Conservation (phyloP, 2,329 filamentous ascomycete species). For the Pestalotiopsis fici region DNA sequence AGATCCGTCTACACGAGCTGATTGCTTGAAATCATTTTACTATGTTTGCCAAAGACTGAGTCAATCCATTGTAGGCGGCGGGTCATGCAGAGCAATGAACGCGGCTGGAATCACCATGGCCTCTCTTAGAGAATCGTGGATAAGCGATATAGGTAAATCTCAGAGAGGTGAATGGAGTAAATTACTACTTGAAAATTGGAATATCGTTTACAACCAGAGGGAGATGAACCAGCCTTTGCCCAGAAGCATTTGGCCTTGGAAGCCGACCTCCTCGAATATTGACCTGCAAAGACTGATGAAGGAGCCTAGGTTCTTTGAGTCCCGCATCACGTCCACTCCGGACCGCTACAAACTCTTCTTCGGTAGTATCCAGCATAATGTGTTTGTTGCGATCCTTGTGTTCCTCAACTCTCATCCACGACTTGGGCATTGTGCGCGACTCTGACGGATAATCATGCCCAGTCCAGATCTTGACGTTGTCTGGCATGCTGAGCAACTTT, state of each 20-base stretch:
- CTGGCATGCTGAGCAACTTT: conserved; percentile 27
- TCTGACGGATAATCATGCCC: conserved; percentile 54
- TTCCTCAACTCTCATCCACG: conserved; percentile 45
- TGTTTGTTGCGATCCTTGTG: conserved; percentile 51
- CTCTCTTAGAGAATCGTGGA: neutral
- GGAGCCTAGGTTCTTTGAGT: conserved; percentile 44
- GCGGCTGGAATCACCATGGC: neutral
- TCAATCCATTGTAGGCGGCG: neutral
- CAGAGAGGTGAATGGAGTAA: neutral
- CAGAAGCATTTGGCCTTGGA: conserved; percentile 25
- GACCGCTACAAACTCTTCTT: neutral
- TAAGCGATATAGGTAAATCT: neutral
- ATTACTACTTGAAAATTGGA: neutral
- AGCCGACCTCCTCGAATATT: conserved; percentile 52
- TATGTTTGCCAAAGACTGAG: neutral
- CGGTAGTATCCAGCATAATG: conserved; percentile 37
- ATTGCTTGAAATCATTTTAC: neutral
- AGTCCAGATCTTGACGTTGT: conserved; percentile 48
- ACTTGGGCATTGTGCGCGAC: conserved; percentile 30
- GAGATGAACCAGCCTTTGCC: neutral
- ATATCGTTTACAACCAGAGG: neutral
- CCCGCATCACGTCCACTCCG: conserved; percentile 35
- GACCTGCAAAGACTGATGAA: conserved; percentile 53
- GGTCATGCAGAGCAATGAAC: neutral
- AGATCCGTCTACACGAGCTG: neutral